Base-by-base conservation (phyloP, 306 rosid genomes). In the Potentilla sterilis region DNA sequence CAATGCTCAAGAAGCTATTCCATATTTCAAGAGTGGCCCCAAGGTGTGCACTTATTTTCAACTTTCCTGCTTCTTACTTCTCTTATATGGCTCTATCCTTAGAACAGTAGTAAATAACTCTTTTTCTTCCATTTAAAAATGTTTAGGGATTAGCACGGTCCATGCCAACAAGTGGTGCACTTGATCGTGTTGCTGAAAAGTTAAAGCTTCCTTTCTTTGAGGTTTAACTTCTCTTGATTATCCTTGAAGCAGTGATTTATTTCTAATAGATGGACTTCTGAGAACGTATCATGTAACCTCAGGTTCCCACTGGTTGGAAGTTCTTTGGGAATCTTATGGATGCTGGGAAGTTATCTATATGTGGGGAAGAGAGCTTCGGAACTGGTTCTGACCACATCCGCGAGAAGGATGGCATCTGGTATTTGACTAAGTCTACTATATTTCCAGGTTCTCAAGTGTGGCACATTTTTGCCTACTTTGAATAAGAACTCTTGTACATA, bases 281-380 rank as follows among this genome's bases (percentile, higher is more conserved):
- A 37, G 75, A 83, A 87, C 69, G 48, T 82, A 47, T 74, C 14
- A 77, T 48, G 78, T 66, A 55, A 70, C 73, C 79, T 75, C 87
- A 93, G 98, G 98, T 96, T 63, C 98, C 99, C 71, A 96, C 99
- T 12, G 99, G 98, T 24, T 96, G 99, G 98, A 96, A 96, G 74
- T 96, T 92, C 88, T 96, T 96, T 76, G 99, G 98, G 67, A 96
- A 96, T 86, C 98, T 96, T 72, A 96, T 92, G 99, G 99, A 96
- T 87, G 97, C 97, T 28, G 98, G 97, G 73, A 85, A 89, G 76
- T 80, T 96, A 87, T 96, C 96, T 16, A 83, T 96, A 67, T 96
- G 99, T 13, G 99, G 99, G 67, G 99, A 96, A 82, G 99, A 96
- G 86, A 96, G 99, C 79, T 96, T 96, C 32, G 97, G 99, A 86